These are phyloP conservation scores for Penicillium macrosclerotiorum DNA, from an alignment of 495 filamentous ascomycete species.

Conservation along the genomic window DNA sequence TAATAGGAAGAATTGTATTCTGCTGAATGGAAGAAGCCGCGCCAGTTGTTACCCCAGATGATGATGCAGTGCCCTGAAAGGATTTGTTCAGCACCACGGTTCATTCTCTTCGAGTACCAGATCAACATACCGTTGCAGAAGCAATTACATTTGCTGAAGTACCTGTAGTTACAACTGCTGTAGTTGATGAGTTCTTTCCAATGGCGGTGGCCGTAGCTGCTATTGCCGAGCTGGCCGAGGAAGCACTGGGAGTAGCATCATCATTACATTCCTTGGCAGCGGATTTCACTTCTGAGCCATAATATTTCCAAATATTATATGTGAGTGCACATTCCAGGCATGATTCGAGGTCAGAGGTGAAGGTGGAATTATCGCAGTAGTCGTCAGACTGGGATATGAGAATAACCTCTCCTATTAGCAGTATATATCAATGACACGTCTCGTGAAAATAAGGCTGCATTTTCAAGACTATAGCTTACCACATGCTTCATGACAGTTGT, in stretches of 20 bases:
- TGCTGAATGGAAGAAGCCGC: conserved; percentile 1
- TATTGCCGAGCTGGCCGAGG: conserved; percentile 13
- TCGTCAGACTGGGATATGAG: conserved; percentile 26
- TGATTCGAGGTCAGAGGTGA: conserved; percentile 36
- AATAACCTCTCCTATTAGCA: conserved; percentile 46
- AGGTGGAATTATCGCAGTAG: conserved; percentile 41
- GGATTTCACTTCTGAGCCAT: conserved; percentile 32
- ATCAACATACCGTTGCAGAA: neutral
- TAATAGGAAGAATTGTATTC: neutral
- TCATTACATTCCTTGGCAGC: conserved; percentile 37
- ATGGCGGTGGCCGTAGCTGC: conserved; percentile 11
- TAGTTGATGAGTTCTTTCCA: neutral
- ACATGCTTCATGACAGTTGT: conserved; percentile 50
- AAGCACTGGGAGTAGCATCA: conserved; percentile 34
- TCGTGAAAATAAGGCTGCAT: neutral
- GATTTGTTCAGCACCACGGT: neutral
- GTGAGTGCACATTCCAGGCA: conserved; percentile 47
- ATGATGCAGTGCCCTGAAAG: neutral
- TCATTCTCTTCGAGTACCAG: neutral
- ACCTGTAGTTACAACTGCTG: neutral
- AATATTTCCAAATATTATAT: conserved; percentile 49
- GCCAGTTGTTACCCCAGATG: neutral
- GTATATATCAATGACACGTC: too few relatives aligned
- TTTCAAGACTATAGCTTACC: conserved; percentile 26
- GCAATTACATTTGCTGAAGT: neutral